A percentile compares a stretch with the other conserved stretches of the same genome.
These are phyloP conservation scores for Apiotrichum laibachii DNA, from an alignment of 1,284 basidiomycete genomes.

Conservation along the genomic window DNA sequence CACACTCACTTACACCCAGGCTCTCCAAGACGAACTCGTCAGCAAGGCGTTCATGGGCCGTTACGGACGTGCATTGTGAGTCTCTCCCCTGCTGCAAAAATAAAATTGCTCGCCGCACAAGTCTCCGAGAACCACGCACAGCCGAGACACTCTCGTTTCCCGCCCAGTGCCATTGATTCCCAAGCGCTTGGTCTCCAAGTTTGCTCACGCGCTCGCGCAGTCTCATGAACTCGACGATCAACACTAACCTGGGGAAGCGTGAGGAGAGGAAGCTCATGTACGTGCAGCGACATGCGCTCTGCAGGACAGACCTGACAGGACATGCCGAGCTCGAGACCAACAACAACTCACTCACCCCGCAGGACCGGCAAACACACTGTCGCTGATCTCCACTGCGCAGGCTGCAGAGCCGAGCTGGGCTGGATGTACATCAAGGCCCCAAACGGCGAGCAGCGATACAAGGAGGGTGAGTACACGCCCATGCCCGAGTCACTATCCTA, in stretches of 20 bases:
- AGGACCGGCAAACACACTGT: conserved; percentile 51
- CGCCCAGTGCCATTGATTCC: too few species aligned
- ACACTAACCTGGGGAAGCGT: conserved; percentile 44
- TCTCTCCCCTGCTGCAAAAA: not conserved
- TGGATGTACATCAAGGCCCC: conserved; percentile 51
- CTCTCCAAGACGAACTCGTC: conserved; percentile 50
- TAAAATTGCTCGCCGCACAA: not conserved
- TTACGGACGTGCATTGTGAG: conserved; percentile 49
- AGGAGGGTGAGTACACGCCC: conserved; percentile 40
- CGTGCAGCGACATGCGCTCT: conserved; percentile 10
- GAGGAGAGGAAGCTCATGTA: conserved; percentile 48
- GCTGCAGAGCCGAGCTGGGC: conserved; percentile 41
- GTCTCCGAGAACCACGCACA: too few species aligned
- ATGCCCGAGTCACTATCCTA: not conserved
- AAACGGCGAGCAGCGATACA: conserved; percentile 49
- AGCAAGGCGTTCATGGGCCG: conserved; percentile 49
- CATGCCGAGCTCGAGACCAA: too few species aligned
- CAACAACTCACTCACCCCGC: not conserved
- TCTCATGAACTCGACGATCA: conserved; percentile 51
- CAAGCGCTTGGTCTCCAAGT: too few species aligned
- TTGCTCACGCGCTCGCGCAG: conserved; percentile 18
- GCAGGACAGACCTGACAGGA: not conserved
- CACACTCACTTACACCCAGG: conserved; percentile 24
- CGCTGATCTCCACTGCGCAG: conserved; percentile 45
- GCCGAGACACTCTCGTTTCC: too few species aligned